phyloP scores from a whole-genome alignment of 2,329 filamentous ascomycete genomes.

The Bipolaris cookei region DNA sequence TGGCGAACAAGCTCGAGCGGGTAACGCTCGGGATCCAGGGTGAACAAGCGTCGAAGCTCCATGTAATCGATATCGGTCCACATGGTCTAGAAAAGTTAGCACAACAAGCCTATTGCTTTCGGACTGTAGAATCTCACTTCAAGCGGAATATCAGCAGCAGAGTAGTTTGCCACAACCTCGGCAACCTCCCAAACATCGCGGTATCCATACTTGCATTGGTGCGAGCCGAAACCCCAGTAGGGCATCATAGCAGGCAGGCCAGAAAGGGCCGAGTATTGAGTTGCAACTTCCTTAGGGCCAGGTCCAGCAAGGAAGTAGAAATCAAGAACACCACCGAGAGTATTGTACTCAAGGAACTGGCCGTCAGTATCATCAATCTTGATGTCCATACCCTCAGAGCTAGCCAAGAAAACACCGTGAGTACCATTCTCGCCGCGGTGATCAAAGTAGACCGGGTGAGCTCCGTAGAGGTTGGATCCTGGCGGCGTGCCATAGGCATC shows the following conservation, averaged over 20 bases:
- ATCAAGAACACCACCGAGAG: constrained; percentile 79
- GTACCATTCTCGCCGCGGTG: constrained; percentile 61
- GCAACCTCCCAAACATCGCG: constrained; percentile 67
- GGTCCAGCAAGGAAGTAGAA: constrained; percentile 61
- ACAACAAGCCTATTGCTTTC: neutral
- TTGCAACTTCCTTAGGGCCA: constrained; percentile 54
- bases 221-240: constrained; percentile 61
- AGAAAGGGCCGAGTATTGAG: constrained; percentile 57
- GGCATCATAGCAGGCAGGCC: constrained; percentile 57
- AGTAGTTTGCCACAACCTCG: constrained; percentile 71
- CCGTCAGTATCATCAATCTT: constrained; percentile 70
- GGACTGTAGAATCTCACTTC: constrained; percentile 23
- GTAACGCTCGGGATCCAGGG: constrained; percentile 68
- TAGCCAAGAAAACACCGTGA: constrained; percentile 47
- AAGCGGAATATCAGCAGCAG: constrained; percentile 64
- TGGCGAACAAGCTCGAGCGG: constrained; percentile 67
- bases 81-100: constrained; percentile 62
- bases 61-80: constrained; percentile 79
- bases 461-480: constrained; percentile 72
- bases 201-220: constrained; percentile 59
- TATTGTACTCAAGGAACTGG: constrained; percentile 80
- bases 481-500: constrained; percentile 68
- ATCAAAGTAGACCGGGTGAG: constrained; percentile 78
- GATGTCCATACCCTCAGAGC: constrained; percentile 67
- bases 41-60: constrained; percentile 65